phyloP scores from a whole-genome alignment of 225 moss, liverwort and hornwort genomes.

The Marchantia polymorpha region DNA sequence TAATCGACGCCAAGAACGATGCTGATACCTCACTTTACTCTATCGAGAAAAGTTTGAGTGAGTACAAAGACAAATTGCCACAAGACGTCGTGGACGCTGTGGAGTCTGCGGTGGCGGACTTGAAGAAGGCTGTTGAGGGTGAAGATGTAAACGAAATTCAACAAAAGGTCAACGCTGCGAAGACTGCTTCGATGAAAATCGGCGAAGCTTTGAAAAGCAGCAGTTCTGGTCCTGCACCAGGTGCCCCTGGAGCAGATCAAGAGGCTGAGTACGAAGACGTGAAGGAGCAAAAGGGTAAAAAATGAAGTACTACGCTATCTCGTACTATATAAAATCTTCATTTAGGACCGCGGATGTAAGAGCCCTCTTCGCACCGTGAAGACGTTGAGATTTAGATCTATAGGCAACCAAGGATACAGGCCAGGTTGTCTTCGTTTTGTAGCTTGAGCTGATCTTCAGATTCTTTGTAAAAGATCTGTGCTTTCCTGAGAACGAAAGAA shows the following conservation, averaged over 20 bases:
- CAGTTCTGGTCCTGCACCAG: conserved; percentile 47
- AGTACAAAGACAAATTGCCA: conserved; percentile 74
- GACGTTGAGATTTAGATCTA: conserved; percentile 18
- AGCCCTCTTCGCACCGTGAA: background rate
- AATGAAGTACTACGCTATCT: conserved; percentile 29
- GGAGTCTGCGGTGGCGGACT: conserved; percentile 46
- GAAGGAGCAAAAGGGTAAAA: conserved; percentile 72
- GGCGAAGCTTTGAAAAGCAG: conserved; percentile 65
- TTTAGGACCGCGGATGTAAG: conserved; percentile 13
- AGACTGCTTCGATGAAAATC: conserved; percentile 79
- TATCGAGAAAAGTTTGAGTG: conserved; percentile 70
- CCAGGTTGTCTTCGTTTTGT: conserved; percentile 31
- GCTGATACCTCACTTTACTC: conserved; percentile 68
- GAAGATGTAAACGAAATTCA: conserved; percentile 64
- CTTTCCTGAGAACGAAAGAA: background rate
- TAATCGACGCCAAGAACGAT: conserved; percentile 84
- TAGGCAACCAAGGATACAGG: conserved; percentile 22
- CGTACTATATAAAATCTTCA: background rate
- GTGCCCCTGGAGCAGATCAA: conserved; percentile 49
- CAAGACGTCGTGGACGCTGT: conserved; percentile 60
- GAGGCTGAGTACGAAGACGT: conserved; percentile 83
- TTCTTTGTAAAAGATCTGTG: background rate
- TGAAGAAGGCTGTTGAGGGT: conserved; percentile 59
- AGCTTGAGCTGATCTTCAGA: conserved; percentile 13
- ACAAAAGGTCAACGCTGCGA: conserved; percentile 54